Percentiles rank a stretch among this genome's conserved stretches.
phyloP scores from a whole-genome alignment of 805 yeast genomes.

The Metschnikowia similis region DNA sequence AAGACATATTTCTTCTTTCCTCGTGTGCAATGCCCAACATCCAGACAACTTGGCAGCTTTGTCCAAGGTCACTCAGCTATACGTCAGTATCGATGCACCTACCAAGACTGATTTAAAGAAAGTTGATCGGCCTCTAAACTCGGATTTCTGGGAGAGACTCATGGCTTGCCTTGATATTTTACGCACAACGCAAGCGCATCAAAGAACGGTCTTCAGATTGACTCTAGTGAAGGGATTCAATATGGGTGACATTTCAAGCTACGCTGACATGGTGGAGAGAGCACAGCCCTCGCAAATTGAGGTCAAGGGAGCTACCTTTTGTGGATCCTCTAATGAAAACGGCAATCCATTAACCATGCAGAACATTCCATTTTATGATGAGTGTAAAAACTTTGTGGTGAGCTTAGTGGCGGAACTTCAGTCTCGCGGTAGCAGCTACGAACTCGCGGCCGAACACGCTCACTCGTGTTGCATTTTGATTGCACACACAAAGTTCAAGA shows the following conservation, averaged over 20 bases:
- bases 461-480: constrained; percentile 89
- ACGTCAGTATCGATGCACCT: constrained; percentile 93
- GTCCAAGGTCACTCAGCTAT: constrained; percentile 80
- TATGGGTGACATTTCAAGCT: constrained; percentile 72
- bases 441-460: constrained; percentile 90
- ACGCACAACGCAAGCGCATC: constrained; percentile 67
- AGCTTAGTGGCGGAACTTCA: constrained; percentile 58
- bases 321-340: constrained; percentile 81
- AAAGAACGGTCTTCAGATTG: constrained; percentile 85
- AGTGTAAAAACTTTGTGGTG: constrained; percentile 72
- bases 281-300: constrained; percentile 87
- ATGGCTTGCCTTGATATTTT: constrained; percentile 76
- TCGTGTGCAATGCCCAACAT: constrained; percentile 95
- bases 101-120: constrained; percentile 72
- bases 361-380: constrained; percentile 91
- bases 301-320: constrained; percentile 91
- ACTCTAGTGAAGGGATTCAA: constrained; percentile 92
- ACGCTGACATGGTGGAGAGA: constrained; percentile 79
- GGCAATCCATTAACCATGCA: constrained; percentile 93
- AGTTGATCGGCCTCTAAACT: constrained; percentile 83
- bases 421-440: constrained; percentile 67
- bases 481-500: constrained; percentile 69
- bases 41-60: constrained; percentile 74
- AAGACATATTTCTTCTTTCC: constrained; percentile 74
- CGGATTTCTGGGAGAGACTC: constrained; percentile 91